Conservation (phyloP, 768 basidiomycete genomes). For the Suillus subaureus region DNA sequence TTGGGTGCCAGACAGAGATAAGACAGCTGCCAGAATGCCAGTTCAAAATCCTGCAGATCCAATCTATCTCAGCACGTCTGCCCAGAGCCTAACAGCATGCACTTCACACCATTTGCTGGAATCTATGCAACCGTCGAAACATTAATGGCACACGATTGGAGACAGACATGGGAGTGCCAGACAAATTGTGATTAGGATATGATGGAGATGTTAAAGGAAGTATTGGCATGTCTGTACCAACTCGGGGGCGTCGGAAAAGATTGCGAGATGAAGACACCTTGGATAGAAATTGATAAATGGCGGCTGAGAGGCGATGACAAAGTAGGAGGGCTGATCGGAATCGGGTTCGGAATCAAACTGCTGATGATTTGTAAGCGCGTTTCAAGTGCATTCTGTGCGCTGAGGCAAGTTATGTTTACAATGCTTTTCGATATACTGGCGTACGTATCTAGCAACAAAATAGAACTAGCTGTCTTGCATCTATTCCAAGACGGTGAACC, state of each 20-base stretch:
- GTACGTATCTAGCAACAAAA: background rate
- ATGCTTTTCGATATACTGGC: background rate
- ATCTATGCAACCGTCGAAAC: constrained; percentile 76
- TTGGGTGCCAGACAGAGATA: constrained; percentile 91
- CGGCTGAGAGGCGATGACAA: background rate
- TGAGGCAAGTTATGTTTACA: background rate
- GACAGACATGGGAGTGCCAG: constrained; percentile 19
- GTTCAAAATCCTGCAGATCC: constrained; percentile 82
- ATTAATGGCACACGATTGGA: constrained; percentile 74
- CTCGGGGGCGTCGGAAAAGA: constrained; percentile 19
- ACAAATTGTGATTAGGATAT: constrained; percentile 22
- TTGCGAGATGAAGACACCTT: constrained; percentile 20
- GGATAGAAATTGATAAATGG: background rate
- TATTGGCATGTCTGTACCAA: constrained; percentile 31
- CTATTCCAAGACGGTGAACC: background rate
- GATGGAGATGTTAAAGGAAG: constrained; percentile 35
- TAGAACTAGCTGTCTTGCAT: background rate
- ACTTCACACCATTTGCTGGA: constrained; percentile 80
- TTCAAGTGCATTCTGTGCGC: background rate
- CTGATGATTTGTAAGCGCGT: constrained; percentile 1
- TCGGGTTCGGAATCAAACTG: background rate
- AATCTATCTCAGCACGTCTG: constrained; percentile 4
- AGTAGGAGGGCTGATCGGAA: background rate
- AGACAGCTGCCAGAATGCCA: constrained; percentile 94
- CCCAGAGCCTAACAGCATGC: background rate